Conservation (phyloP, 306 rosid species). For the Hippophae tibetana region DNA sequence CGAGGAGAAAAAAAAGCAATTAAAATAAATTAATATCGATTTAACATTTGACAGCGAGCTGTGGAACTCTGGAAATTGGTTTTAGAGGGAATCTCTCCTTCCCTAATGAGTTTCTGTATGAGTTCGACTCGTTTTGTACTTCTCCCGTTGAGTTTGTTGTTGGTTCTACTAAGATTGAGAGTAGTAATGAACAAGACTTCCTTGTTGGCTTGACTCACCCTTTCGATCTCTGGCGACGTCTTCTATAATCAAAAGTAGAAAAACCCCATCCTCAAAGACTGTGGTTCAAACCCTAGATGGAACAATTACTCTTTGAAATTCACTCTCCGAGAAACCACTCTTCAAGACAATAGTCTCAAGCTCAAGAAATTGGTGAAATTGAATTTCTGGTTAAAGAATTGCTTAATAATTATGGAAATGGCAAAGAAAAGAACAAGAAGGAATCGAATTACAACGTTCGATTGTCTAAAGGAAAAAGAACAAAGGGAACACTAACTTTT, state of each 20-base stretch:
- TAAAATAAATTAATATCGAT: too few species aligned
- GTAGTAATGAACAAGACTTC: too few species aligned
- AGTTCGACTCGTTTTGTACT: too few species aligned
- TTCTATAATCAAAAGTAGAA: slow-evolving; percentile 11
- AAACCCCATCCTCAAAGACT: slow-evolving; percentile 29
- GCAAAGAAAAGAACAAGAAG: slow-evolving; percentile 11
- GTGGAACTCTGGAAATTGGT: too few species aligned
- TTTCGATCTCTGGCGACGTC: too few species aligned
- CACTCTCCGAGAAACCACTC: slow-evolving; percentile 21
- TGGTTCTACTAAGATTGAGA: too few species aligned
- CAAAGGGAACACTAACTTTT: slow-evolving; percentile 29
- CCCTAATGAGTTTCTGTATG: too few species aligned
- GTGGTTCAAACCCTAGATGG: slow-evolving; percentile 41
- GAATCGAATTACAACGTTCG: slow-evolving; percentile 22
- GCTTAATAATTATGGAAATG: slow-evolving; percentile 9
- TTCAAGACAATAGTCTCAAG: slow-evolving; percentile 21
- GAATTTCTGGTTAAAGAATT: slow-evolving; percentile 27
- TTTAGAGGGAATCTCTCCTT: too few species aligned
- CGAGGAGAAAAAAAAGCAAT: too few species aligned
- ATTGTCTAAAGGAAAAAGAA: slow-evolving; percentile 17
- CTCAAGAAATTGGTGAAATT: slow-evolving; percentile 35
- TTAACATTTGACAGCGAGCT: too few species aligned
- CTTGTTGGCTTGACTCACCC: too few species aligned
- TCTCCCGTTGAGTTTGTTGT: too few species aligned
- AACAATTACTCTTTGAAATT: slow-evolving; percentile 22